Base-by-base conservation (phyloP, 345 rosid species). In the Brassica nigra region DNA sequence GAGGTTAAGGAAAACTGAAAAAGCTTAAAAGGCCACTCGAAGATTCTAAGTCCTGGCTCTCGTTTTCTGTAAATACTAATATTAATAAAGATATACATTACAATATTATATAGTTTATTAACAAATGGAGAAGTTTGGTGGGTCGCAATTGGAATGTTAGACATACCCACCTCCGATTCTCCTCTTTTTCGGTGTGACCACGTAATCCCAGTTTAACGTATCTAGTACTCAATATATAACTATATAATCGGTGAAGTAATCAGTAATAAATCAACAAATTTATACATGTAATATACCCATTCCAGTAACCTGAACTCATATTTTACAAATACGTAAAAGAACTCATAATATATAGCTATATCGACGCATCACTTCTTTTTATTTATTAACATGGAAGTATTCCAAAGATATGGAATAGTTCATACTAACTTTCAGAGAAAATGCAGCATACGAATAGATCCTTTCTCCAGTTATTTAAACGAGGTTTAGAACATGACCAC, bases 111-210 rank as follows among this genome's bases (percentile, higher is more conserved):
- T 57, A 61, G 16, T 6, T 55, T 62, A 58, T 9, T 5, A 65
- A 31, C 8, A 42, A 74, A 80, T 76, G 76, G 77, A 71, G 80
- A 71, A 42, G 80, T 70, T 76, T 65, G 83, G 83, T 80, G 83
- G 83, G 77, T 80, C 77, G 83, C 83, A 76, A 75, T 80, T 80
- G 83, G 83, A 80, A 27, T 55, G 76, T 57, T 80, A 80, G 83
- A 70, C 76, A 70, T 10, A 65, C 76, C 80, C 68, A 76, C 80
- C 73, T 80, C 76, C 36, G 75, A 75, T 75, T 57, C 83, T 74
- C 66, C 64, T 20, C 64, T 76, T 76, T 76, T 70, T 71, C 63
- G 44, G 63, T 70, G 76, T 75, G 76, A 75, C 83, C 83, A 80
- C 83, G 73, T 76, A 80, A 75, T 39, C 77, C 36, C 28, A 29